A percentile compares a stretch with the other conserved stretches of the same genome.
Evolutionary conservation across 2,329 filamentous ascomycete genomes (phyloP).

Genomic region (Bipolaris cookei): DNA sequence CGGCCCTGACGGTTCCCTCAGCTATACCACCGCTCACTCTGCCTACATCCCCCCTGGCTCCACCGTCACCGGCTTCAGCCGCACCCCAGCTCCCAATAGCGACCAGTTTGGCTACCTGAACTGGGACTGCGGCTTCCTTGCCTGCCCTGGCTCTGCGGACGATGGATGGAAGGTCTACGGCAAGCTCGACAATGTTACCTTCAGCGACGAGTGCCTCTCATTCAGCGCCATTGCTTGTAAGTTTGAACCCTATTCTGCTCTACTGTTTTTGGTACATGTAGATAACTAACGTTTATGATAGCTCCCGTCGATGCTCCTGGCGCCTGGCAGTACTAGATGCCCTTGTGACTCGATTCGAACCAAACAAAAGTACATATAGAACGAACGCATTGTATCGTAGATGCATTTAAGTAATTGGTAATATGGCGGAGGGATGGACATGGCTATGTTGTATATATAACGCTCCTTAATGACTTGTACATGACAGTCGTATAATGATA

Average conservation of each 20-base stretch:
- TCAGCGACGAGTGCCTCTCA: slow-evolving; percentile 39
- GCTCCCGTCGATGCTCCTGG: slow-evolving; percentile 28
- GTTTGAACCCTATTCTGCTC: slow-evolving; percentile 10
- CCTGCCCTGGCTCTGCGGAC: slow-evolving; percentile 37
- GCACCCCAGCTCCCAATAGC: slow-evolving; percentile 26
- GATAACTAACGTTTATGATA: slow-evolving; percentile 22
- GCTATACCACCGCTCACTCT: slow-evolving; percentile 64
- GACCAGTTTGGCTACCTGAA: slow-evolving; percentile 36
- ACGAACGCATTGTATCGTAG: slow-evolving; percentile 7
- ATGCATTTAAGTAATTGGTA: not conserved
- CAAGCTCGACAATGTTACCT: slow-evolving; percentile 27
- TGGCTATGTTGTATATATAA: slow-evolving; percentile 18
- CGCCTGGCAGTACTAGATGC: slow-evolving; percentile 48
- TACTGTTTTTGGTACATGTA: not conserved
- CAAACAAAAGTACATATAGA: not conserved
- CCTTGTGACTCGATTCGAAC: not conserved
- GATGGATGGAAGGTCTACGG: slow-evolving; percentile 46
- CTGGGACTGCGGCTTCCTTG: slow-evolving; percentile 42
- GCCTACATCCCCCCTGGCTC: slow-evolving; percentile 59
- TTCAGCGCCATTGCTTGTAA: slow-evolving; percentile 45
- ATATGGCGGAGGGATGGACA: slow-evolving; percentile 1
- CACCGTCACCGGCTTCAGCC: slow-evolving; percentile 57
- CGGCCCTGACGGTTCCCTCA: slow-evolving; percentile 59
- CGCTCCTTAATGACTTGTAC: slow-evolving; percentile 19
- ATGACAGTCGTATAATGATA: slow-evolving; percentile 31